A percentile compares a stretch with the other conserved stretches of the same genome.
Evolutionary conservation across 2,329 filamentous ascomycete genomes (phyloP).

Genomic region (Microcyclospora pomicola): DNA sequence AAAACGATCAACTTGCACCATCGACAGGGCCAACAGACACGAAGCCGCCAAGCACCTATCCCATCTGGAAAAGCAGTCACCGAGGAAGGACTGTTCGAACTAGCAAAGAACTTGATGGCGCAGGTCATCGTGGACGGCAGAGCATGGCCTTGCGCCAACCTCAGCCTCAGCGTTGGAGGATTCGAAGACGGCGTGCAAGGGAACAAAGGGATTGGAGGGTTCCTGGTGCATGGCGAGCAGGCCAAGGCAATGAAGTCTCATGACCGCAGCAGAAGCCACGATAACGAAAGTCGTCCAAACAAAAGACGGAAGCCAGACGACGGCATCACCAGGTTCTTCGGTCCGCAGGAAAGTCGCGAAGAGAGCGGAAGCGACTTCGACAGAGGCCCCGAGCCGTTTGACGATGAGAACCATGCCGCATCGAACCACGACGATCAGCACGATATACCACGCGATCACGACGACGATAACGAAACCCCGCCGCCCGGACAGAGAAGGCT

Average conservation of each 20-base stretch:
- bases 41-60: slow-evolving; percentile 64
- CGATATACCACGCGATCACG: slow-evolving; percentile 1
- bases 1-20: slow-evolving; percentile 78
- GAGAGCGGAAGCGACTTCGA: slow-evolving; percentile 2
- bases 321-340: slow-evolving; percentile 25
- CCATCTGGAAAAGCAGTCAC: slow-evolving; percentile 61
- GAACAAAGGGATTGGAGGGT: slow-evolving; percentile 75
- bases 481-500: background rate
- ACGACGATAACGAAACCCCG: background rate
- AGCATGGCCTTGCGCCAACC: slow-evolving; percentile 82
- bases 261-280: slow-evolving; percentile 1
- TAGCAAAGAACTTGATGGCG: slow-evolving; percentile 61
- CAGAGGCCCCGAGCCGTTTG: slow-evolving; percentile 7
- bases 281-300: slow-evolving; percentile 11
- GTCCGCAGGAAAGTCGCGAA: slow-evolving; percentile 7
- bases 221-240: slow-evolving; percentile 57
- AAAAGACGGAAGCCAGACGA: slow-evolving; percentile 25
- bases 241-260: slow-evolving; percentile 32
- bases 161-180: slow-evolving; percentile 77
- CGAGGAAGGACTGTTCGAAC: slow-evolving; percentile 56
- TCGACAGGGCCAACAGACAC: slow-evolving; percentile 56
- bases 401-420: slow-evolving; percentile 1
- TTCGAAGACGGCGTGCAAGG: slow-evolving; percentile 78
- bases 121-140: slow-evolving; percentile 66
- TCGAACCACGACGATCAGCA: slow-evolving; percentile 1